Evolutionary conservation across 352 stramenopile species (phyloP).

Genomic region (Plasmopara viticola): DNA sequence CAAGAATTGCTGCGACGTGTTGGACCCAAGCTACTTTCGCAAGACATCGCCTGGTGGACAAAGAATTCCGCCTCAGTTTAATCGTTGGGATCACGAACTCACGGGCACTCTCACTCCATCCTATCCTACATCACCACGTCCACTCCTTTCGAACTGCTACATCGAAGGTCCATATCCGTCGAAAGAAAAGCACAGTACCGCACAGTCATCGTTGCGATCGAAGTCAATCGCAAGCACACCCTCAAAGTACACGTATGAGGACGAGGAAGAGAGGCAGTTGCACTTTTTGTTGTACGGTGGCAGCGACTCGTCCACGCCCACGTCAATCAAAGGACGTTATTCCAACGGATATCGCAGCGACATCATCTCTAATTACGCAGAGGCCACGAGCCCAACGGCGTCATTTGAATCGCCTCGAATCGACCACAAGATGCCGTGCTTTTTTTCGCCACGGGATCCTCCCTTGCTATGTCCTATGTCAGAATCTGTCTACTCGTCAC

Average conservation of each 20-base stretch:
- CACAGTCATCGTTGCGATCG: constrained; percentile 13
- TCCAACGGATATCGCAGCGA: constrained; percentile 26
- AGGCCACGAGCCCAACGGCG: constrained; percentile 16
- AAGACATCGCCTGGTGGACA: constrained; percentile 31
- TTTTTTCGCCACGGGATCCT: constrained; percentile 43
- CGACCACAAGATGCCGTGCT: constrained; percentile 44
- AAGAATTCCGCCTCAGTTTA: constrained; percentile 25
- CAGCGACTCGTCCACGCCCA: constrained; percentile 31
- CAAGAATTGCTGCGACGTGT: constrained; percentile 27
- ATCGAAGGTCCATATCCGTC: constrained; percentile 10
- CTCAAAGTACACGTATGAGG: constrained; percentile 30
- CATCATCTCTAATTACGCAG: constrained; percentile 27
- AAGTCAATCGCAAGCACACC: constrained; percentile 13
- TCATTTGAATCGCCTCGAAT: constrained; percentile 31
- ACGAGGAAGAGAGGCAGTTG: constrained; percentile 31
- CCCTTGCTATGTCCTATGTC: constrained; percentile 24
- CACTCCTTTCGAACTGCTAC: constrained; percentile 7
- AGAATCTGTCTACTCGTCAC: constrained; percentile 27
- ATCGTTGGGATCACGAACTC: constrained; percentile 26
- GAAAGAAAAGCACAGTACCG: constrained; percentile 13
- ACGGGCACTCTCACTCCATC: constrained; percentile 26
- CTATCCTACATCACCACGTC: constrained; percentile 12
- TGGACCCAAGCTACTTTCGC: constrained; percentile 30
- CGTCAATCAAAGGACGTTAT: constrained; percentile 17
- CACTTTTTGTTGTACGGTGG: constrained; percentile 58